These are phyloP conservation scores for Neonectria punicea DNA, from an alignment of 2,329 filamentous ascomycete species.

Conservation along the genomic window DNA sequence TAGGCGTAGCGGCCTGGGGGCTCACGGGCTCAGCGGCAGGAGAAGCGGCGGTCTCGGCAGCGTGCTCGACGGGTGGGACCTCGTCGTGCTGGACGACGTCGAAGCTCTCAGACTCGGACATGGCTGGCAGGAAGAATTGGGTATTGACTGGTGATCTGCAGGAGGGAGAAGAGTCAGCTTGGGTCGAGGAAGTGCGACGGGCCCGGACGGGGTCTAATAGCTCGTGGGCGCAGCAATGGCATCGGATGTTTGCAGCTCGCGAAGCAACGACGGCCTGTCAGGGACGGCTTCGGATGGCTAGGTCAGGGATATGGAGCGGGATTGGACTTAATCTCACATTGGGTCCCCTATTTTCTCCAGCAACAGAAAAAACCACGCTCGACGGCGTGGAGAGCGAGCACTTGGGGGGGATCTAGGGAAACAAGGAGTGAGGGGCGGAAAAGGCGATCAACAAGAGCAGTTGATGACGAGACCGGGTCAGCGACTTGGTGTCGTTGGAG, in stretches of 20 bases:
- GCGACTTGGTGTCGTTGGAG: background rate
- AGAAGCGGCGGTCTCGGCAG: conserved; percentile 41
- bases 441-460: conserved; percentile 9
- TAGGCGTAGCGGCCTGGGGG: conserved; percentile 43
- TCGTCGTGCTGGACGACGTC: conserved; percentile 58
- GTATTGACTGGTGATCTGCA: conserved; percentile 30
- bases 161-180: conserved; percentile 15
- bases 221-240: background rate
- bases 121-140: conserved; percentile 40
- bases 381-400: background rate
- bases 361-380: conserved; percentile 16
- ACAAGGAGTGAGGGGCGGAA: background rate
- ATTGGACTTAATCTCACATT: conserved; percentile 27
- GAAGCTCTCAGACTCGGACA: conserved; percentile 61
- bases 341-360: conserved; percentile 27
- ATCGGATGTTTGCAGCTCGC: conserved; percentile 22
- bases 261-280: background rate
- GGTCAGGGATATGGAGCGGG: conserved; percentile 25
- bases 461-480: conserved; percentile 9
- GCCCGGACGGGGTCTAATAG: conserved; percentile 21
- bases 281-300: conserved; percentile 18
- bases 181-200: background rate
- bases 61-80: conserved; percentile 36
- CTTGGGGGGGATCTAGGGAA: background rate
- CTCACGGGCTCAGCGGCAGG: conserved; percentile 44